Base-by-base conservation (phyloP, 208 protist genomes). In the Polymyxa betae region DNA sequence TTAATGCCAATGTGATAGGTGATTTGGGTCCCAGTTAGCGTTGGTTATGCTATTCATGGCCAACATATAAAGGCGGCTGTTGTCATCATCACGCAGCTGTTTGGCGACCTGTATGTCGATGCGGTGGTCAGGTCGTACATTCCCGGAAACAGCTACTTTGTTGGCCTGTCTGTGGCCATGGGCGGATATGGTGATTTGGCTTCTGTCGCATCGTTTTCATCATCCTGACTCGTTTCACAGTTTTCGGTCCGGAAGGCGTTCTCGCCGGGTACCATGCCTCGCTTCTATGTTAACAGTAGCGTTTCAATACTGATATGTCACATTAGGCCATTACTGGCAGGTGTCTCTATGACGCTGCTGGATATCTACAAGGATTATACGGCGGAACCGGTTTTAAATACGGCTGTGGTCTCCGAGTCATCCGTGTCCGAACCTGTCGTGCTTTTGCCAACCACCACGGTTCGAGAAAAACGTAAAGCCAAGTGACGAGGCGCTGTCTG, bases 101-200 rank as follows among this genome's bases (percentile, higher is more conserved):
- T 82, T 35, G 72, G 35, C 5, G 72, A 82, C 35, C 16, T 82
- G 35, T 82, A 82, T 82, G 72, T 82, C 35, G 72, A 82, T n/a
- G 10, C 72, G 10, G 40, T 35, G 12, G 35, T 82, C 10, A 5
- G 72, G n/a, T 82, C 72, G n/a, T 82, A 82, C 35, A 82, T 82
- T 16, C 72, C 72, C 5, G 72, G 72, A 35, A 82, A 82, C n/a
- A 82, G 72, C 35, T 82, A 82, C 72, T 82, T 82, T 35, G 72
- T 82, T n/a, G 72, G 72, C 12, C 72, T 82, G 5, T 45, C 35
- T 5, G 72, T 82, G 16, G 72, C 40, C n/a, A 82, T 82, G 72
- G 72, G 72, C 16, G n/a, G 10, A 20, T 82, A 40, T n/a, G 49
- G 49, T 60, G 24, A 60, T 60, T 24, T 60, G 24, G 49, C 24